These are phyloP conservation scores for Apiotrichum gracile DNA, from an alignment of 1,284 basidiomycete species.

Conservation along the genomic window DNA sequence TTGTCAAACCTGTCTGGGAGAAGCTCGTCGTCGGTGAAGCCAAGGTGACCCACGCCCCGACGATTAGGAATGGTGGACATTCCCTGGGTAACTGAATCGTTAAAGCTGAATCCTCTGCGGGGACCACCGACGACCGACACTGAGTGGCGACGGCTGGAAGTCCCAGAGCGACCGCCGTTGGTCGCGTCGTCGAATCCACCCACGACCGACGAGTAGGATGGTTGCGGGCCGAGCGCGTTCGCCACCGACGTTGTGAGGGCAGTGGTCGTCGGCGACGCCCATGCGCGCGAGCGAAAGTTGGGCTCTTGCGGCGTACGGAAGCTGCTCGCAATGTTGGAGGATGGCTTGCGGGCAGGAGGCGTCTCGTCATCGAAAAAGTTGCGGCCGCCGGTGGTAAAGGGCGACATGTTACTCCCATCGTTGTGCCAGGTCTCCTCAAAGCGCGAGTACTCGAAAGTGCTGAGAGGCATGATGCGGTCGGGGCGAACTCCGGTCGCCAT, in stretches of 20 bases:
- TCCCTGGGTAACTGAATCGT: slow-evolving; percentile 55
- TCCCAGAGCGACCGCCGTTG: slow-evolving; percentile 51
- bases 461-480: slow-evolving; percentile 32
- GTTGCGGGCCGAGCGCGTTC: slow-evolving; percentile 20
- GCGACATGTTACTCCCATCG: slow-evolving; percentile 38
- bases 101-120: slow-evolving; percentile 36
- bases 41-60: slow-evolving; percentile 26
- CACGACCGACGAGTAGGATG: slow-evolving; percentile 23
- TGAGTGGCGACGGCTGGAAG: slow-evolving; percentile 74
- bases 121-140: slow-evolving; percentile 64
- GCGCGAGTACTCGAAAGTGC: slow-evolving; percentile 22
- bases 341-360: background rate
- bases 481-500: slow-evolving; percentile 38
- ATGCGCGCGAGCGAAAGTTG: slow-evolving; percentile 21
- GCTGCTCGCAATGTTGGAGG: slow-evolving; percentile 5
- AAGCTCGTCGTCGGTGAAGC: slow-evolving; percentile 68
- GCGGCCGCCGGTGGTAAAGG: slow-evolving; percentile 31
- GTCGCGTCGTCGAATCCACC: slow-evolving; percentile 27
- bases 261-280: slow-evolving; percentile 19
- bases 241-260: slow-evolving; percentile 30
- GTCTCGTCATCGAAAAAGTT: slow-evolving; percentile 14
- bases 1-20: slow-evolving; percentile 60
- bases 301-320: slow-evolving; percentile 24
- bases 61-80: slow-evolving; percentile 55
- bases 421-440: slow-evolving; percentile 30